phyloP scores from a whole-genome alignment of 2,329 filamentous ascomycete genomes.

The Diatrype stigma region DNA sequence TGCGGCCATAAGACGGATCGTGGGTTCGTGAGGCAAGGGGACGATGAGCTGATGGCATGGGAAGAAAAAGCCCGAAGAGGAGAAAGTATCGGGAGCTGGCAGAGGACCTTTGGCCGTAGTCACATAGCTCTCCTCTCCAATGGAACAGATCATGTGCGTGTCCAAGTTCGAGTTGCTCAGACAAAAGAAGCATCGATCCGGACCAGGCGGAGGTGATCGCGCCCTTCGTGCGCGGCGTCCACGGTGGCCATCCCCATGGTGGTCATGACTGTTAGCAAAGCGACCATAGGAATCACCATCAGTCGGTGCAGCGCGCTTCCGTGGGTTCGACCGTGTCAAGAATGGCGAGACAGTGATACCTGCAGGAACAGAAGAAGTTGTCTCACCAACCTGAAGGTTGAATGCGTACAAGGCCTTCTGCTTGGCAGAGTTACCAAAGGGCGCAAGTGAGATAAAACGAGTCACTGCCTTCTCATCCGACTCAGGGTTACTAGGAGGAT shows the following conservation, averaged over 20 bases:
- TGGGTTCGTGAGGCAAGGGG: conserved; percentile 76
- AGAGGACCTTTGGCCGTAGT: conserved; percentile 91
- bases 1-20: conserved; percentile 62
- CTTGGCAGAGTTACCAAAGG: conserved; percentile 70
- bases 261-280: conserved; percentile 46
- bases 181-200: conserved; percentile 90
- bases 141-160: conserved; percentile 83
- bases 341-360: conserved; percentile 78
- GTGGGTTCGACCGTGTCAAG: conserved; percentile 37
- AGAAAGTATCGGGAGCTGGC: conserved; percentile 65
- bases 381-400: conserved; percentile 61
- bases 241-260: conserved; percentile 40
- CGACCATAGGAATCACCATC: conserved; percentile 49
- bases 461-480: conserved; percentile 60
- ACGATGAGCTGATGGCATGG: conserved; percentile 89
- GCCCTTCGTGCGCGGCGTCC: conserved; percentile 41
- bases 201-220: conserved; percentile 59
- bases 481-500: conserved; percentile 44
- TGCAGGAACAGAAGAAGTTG: conserved; percentile 55
- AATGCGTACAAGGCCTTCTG: conserved; percentile 81
- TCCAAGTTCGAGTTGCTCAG: conserved; percentile 80
- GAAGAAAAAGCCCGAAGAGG: conserved; percentile 61
- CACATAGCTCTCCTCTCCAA: conserved; percentile 82
- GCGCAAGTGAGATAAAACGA: conserved; percentile 84
- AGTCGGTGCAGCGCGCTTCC: conserved; percentile 52